A percentile compares a stretch with the other conserved stretches of the same genome.
Conservation (phyloP, 2,329 filamentous ascomycete species). For the Paecilomyces niveus region DNA sequence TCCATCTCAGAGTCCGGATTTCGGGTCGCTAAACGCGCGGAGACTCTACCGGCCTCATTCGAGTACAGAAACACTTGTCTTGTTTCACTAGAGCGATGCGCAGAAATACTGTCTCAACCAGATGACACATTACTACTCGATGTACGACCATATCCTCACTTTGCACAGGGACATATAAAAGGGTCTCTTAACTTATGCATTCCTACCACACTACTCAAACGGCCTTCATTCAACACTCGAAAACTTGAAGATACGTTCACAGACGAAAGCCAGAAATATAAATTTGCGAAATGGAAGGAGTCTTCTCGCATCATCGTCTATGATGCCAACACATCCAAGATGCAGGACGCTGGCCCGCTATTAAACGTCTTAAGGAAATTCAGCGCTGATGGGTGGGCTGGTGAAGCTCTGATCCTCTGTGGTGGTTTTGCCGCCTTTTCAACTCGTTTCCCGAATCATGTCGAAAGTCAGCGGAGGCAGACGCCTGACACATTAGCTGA, state of each 20-base stretch:
- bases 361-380: slow-evolving; percentile 94
- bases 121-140: slow-evolving; percentile 67
- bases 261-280: slow-evolving; percentile 58
- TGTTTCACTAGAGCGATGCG: slow-evolving; percentile 50
- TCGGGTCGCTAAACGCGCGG: slow-evolving; percentile 30
- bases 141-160: slow-evolving; percentile 79
- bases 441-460: slow-evolving; percentile 52
- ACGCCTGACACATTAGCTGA: slow-evolving; percentile 30
- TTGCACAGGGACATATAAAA: slow-evolving; percentile 63
- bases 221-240: slow-evolving; percentile 80
- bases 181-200: slow-evolving; percentile 91
- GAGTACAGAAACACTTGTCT: slow-evolving; percentile 43
- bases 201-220: slow-evolving; percentile 85
- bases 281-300: slow-evolving; percentile 69
- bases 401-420: slow-evolving; percentile 65
- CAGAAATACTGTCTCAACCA: slow-evolving; percentile 47
- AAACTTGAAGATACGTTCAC: slow-evolving; percentile 86
- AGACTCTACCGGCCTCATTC: slow-evolving; percentile 47
- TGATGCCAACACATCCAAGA: slow-evolving; percentile 66
- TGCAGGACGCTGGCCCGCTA: slow-evolving; percentile 72
- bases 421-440: slow-evolving; percentile 77
- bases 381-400: slow-evolving; percentile 70
- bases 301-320: slow-evolving; percentile 79
- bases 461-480: slow-evolving; percentile 16
- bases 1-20: background rate